Evolutionary conservation across 2,329 filamentous ascomycete genomes (phyloP).

Genomic region (Endothia cerciana): DNA sequence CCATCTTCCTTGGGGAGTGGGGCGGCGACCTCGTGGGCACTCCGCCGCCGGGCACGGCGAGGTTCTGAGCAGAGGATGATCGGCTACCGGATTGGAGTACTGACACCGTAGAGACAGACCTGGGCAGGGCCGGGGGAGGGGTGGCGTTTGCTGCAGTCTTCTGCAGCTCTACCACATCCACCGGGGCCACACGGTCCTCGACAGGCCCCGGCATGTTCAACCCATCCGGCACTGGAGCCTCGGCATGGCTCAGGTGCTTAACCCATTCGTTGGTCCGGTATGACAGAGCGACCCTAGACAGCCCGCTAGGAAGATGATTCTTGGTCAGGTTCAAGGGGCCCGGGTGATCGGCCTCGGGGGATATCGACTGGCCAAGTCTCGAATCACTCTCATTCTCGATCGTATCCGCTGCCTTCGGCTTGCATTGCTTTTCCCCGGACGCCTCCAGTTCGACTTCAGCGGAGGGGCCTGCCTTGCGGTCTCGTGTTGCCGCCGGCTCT

Average conservation of each 20-base stretch:
- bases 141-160: constrained; percentile 61
- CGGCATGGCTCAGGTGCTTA: constrained; percentile 81
- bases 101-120: constrained; percentile 37
- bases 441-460: constrained; percentile 27
- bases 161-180: constrained; percentile 67
- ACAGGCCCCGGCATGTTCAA: constrained; percentile 46
- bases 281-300: constrained; percentile 77
- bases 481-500: neutral
- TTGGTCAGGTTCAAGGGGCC: constrained; percentile 56
- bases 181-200: constrained; percentile 61
- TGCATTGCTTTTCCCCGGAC: constrained; percentile 27
- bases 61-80: constrained; percentile 21
- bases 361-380: constrained; percentile 45
- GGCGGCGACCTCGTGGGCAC: neutral
- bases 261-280: constrained; percentile 97
- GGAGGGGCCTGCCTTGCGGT: too few relatives aligned
- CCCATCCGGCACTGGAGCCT: constrained; percentile 69
- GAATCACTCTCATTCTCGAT: constrained; percentile 28
- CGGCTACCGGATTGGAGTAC: constrained; percentile 21
- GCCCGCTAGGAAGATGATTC: constrained; percentile 67
- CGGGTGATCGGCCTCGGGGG: constrained; percentile 46
- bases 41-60: constrained; percentile 5
- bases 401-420: constrained; percentile 29
- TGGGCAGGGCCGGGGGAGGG: constrained; percentile 43
- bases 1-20: neutral